Conservation (phyloP, 768 basidiomycete species). For the Phlebiopsis gigantea region DNA sequence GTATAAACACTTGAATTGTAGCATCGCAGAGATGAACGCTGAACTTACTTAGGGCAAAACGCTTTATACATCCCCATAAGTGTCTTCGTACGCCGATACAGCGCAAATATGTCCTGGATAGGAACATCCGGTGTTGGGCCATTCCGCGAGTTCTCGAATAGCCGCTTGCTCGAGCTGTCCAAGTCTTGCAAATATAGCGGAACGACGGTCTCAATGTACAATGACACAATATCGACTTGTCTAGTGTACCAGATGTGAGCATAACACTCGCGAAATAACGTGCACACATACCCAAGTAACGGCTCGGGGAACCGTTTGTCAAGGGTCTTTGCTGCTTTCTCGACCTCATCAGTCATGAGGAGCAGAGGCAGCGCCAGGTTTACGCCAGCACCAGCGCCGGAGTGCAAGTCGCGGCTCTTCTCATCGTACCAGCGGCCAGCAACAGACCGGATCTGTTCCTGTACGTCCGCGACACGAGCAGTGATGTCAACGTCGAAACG, state of each 20-base stretch:
- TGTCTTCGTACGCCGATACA: slow-evolving; percentile 76
- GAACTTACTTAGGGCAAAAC: slow-evolving; percentile 71
- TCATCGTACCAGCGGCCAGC: slow-evolving; percentile 56
- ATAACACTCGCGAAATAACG: not conserved
- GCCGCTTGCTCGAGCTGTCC: slow-evolving; percentile 61
- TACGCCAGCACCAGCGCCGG: slow-evolving; percentile 62
- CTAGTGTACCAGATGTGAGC: slow-evolving; percentile 29
- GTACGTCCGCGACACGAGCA: slow-evolving; percentile 61
- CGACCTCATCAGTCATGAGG: slow-evolving; percentile 82
- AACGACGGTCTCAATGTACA: slow-evolving; percentile 63
- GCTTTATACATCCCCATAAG: slow-evolving; percentile 76
- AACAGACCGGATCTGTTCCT: slow-evolving; percentile 57
- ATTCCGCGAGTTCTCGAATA: slow-evolving; percentile 81
- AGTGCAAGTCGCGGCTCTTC: slow-evolving; percentile 59
- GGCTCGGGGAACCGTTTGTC: slow-evolving; percentile 87
- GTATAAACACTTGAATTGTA: slow-evolving; percentile 7
- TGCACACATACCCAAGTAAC: slow-evolving; percentile 60
- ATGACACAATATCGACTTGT: slow-evolving; percentile 68
- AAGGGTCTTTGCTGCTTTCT: slow-evolving; percentile 76
- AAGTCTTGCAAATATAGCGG: slow-evolving; percentile 66
- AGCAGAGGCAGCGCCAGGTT: slow-evolving; percentile 79
- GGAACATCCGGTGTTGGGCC: slow-evolving; percentile 83
- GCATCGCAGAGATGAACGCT: not conserved
- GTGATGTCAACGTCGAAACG: slow-evolving; percentile 70
- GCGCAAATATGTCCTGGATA: slow-evolving; percentile 83